A percentile compares a stretch with the other conserved stretches of the same genome.
These are phyloP conservation scores for Diaporthe australafricana DNA, from an alignment of 2,329 filamentous ascomycete genomes.

Conservation along the genomic window DNA sequence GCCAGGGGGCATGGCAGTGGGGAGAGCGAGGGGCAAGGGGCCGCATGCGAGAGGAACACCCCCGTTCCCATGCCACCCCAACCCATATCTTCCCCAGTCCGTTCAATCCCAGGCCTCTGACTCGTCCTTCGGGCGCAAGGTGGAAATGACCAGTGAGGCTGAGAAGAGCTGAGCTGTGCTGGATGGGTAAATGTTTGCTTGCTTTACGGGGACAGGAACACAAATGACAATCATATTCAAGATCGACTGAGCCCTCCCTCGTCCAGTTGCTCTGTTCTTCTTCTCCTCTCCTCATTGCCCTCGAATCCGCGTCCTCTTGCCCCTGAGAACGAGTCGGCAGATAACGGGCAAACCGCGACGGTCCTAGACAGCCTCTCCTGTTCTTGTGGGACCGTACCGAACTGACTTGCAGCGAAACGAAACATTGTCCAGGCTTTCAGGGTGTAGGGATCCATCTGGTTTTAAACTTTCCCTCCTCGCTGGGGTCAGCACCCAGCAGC, in stretches of 20 bases:
- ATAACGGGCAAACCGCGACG: background rate
- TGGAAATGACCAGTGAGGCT: constrained; percentile 26
- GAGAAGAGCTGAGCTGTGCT: constrained; percentile 27
- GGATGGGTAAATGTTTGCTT: constrained; percentile 22
- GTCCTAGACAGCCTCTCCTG: background rate
- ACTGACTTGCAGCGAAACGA: constrained; percentile 3
- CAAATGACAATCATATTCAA: background rate
- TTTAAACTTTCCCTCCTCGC: constrained; percentile 16
- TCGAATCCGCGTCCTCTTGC: background rate
- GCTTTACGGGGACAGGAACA: background rate
- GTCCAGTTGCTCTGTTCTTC: background rate
- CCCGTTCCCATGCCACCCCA: background rate
- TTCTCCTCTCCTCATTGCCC: background rate
- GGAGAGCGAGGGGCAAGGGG: background rate
- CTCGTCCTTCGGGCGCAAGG: constrained; percentile 1
- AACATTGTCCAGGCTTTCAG: background rate
- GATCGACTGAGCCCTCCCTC: background rate
- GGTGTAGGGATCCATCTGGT: constrained; percentile 22
- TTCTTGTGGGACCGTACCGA: background rate
- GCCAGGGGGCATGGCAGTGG: background rate
- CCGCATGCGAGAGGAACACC: background rate
- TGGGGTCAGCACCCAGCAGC: background rate
- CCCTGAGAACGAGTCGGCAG: background rate
- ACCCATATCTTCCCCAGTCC: background rate
- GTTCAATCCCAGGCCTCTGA: background rate